Conservation (phyloP, 2,329 filamentous ascomycete species). For the Orbilia ellipsospora region DNA sequence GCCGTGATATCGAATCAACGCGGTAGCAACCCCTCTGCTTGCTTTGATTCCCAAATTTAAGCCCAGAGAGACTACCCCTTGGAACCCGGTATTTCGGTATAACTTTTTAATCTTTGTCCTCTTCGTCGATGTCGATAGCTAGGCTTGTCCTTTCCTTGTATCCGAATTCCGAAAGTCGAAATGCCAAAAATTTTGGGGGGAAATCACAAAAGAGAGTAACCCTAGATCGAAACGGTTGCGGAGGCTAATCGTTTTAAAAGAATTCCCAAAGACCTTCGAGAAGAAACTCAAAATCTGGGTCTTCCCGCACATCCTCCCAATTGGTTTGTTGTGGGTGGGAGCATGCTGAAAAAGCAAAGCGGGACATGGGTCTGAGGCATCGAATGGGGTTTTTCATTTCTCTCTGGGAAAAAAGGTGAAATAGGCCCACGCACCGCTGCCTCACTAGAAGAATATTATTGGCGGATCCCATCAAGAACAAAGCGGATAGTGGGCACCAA, state of each 20-base stretch:
- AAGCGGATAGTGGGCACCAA: constrained; percentile 32
- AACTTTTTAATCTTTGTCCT: no score
- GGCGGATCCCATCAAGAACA: constrained; percentile 33
- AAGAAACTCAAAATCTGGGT: constrained; percentile 53
- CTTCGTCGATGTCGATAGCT: not conserved
- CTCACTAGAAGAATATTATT: constrained; percentile 30
- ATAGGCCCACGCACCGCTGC: constrained; percentile 22
- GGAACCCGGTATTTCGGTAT: no score
- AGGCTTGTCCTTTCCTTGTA: not conserved
- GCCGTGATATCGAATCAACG: not conserved
- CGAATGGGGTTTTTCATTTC: constrained; percentile 49
- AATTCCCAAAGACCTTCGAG: constrained; percentile 53
- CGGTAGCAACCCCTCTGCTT: not conserved
- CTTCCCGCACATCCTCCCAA: constrained; percentile 37
- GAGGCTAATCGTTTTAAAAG: constrained; percentile 41
- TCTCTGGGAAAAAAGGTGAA: constrained; percentile 22
- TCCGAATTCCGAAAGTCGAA: constrained; percentile 12
- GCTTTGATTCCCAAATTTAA: not conserved
- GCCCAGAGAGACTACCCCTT: constrained; percentile 15
- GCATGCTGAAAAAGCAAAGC: constrained; percentile 36
- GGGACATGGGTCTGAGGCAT: constrained; percentile 28
- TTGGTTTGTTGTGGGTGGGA: constrained; percentile 5
- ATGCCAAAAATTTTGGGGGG: constrained; percentile 26
- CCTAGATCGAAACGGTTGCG: constrained; percentile 22
- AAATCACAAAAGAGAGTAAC: constrained; percentile 13